Base-by-base conservation (phyloP, 495 filamentous ascomycete genomes). In the Echria macrotheca region DNA sequence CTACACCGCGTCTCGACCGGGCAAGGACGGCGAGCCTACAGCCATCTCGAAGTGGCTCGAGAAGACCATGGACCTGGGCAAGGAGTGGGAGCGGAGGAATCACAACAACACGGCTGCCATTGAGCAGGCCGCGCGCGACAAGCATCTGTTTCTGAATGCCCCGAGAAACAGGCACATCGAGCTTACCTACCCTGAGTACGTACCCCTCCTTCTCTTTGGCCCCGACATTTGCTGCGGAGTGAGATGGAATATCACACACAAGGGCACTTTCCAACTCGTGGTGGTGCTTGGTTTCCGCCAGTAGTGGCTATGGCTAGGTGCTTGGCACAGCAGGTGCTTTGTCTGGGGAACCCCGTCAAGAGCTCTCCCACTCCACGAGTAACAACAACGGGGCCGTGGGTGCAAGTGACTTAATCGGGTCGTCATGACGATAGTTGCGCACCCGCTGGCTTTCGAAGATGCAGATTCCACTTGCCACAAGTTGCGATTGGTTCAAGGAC, bases 101-200 rank as follows among this genome's bases (percentile, higher is more conserved):
- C 38, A 61, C 25, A 49, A 68, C 44, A 68, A 64, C 60, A 63
- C 69, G 10, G 60, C 65, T 14, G 46, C 65, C 0, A 38, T 72
- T 40, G 60, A 74, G 54, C 69, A 76, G 60, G 73, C 73, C n/a
- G 71, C 70, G 41, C 64, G 65, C 53, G 73, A 76, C 60, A 70
- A 62, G 60, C 69, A 73, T 51, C 63, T 76, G 19, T 56, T 75
- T 44, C 44, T 54, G 19, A 39, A 62, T 42, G 53, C 55, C 35
- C 51, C 55, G 46, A 61, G 55, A 54, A 68, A 54, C 59, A 51
- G 26, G 8, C 58, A 65, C 53, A 43, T 66, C 46, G 73, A 76
- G 47, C 60, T 75, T 46, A 66, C 54, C 49, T 72, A 57, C 36
- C 73, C 73, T 19, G 73, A 76, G 73, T 76, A 72, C 25, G 73